Conservation (phyloP, 1,139 yeast species). For the Hansenula sp. region DNA sequence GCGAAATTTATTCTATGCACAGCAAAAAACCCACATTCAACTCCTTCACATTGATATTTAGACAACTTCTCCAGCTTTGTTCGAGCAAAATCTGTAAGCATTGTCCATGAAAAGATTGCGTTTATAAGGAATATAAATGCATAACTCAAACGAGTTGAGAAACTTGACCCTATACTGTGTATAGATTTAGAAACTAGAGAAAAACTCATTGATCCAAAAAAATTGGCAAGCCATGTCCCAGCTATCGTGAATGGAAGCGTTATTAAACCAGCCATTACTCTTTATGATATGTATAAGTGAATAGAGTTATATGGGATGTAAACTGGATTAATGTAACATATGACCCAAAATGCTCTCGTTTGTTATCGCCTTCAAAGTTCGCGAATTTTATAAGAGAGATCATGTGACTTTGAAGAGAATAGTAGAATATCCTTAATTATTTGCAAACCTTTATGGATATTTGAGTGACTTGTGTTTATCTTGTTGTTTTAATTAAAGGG, state of each 20-base stretch:
- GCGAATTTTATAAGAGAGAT: too few species aligned
- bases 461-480: too few species aligned
- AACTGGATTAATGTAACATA: too few species aligned
- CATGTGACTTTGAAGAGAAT: too few species aligned
- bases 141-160: constrained; percentile 77
- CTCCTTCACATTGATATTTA: constrained; percentile 72
- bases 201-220: constrained; percentile 82
- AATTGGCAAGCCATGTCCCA: constrained; percentile 70
- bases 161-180: constrained; percentile 41
- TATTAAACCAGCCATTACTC: constrained; percentile 74
- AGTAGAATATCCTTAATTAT: too few species aligned
- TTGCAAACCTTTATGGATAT: too few species aligned
- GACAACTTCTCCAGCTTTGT: constrained; percentile 71
- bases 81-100: constrained; percentile 78
- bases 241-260: constrained; percentile 59
- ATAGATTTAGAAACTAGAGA: constrained; percentile 57
- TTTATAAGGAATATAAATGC: constrained; percentile 75
- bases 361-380: too few species aligned
- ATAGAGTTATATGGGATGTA: too few species aligned
- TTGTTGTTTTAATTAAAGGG: too few species aligned
- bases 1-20: constrained; percentile 91
- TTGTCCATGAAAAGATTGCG: constrained; percentile 85
- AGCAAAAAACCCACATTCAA: constrained; percentile 91
- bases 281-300: too few species aligned
- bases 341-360: too few species aligned